Percentiles rank a stretch among this genome's conserved stretches.
Evolutionary conservation across 2,329 filamentous ascomycete species (phyloP).

Genomic region (Ophiostoma montium): DNA sequence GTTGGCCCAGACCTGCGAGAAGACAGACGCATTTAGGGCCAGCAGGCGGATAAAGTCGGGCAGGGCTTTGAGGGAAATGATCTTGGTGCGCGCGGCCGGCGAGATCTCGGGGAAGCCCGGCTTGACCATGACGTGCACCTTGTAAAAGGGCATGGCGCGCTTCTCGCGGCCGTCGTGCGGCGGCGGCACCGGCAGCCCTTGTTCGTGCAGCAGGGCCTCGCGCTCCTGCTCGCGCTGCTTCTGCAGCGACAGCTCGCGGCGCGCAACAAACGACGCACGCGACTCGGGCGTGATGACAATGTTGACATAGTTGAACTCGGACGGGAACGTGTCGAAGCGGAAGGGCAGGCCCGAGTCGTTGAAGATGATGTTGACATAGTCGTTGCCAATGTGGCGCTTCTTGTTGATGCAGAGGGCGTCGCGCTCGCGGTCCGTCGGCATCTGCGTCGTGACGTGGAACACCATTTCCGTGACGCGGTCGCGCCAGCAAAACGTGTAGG

Average conservation of each 20-base stretch:
- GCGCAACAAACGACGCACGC: slow-evolving; percentile 58
- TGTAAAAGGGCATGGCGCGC: slow-evolving; percentile 49
- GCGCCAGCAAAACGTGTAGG: slow-evolving; percentile 86
- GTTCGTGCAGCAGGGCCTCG: background rate
- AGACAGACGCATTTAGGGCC: slow-evolving; percentile 85
- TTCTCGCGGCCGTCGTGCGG: background rate
- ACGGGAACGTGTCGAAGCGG: slow-evolving; percentile 80
- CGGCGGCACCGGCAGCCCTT: background rate
- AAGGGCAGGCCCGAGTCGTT: slow-evolving; percentile 90
- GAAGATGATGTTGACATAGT: slow-evolving; percentile 96
- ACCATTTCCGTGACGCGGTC: slow-evolving; percentile 91
- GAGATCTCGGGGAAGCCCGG: slow-evolving; percentile 85
- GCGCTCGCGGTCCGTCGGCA: slow-evolving; percentile 73
- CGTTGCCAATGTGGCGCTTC: slow-evolving; percentile 92
- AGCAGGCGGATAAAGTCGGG: slow-evolving; percentile 77
- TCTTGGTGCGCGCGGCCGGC: slow-evolving; percentile 75
- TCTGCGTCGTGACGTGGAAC: slow-evolving; percentile 92
- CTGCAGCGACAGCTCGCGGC: slow-evolving; percentile 28
- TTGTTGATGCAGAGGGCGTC: slow-evolving; percentile 70
- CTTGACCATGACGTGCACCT: slow-evolving; percentile 78
- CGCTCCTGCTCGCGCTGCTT: slow-evolving; percentile 13
- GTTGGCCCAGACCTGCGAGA: slow-evolving; percentile 78
- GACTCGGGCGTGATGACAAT: slow-evolving; percentile 90
- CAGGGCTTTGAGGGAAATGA: slow-evolving; percentile 70
- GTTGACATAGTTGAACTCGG: slow-evolving; percentile 92